A percentile compares a stretch with the other conserved stretches of the same genome.
Evolutionary conservation across 1,139 yeast species (phyloP).

Genomic region (Suhomyces taliae): DNA sequence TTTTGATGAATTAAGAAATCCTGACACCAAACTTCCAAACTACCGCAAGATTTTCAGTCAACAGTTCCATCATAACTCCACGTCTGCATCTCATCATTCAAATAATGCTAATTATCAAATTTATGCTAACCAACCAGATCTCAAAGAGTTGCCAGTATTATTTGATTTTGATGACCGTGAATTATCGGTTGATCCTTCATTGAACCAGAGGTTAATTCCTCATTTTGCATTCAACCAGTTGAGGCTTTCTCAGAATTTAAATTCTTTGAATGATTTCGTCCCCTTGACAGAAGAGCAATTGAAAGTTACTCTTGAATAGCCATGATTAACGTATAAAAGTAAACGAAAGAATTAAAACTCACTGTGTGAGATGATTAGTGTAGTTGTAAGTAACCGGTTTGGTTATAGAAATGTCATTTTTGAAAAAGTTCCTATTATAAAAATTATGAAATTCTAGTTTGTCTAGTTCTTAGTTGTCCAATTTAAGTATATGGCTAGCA

Average conservation of each 20-base stretch:
- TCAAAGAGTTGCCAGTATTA: conserved; percentile 44
- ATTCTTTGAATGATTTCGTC: conserved; percentile 30
- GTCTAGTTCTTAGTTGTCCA: no score
- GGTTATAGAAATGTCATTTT: no score
- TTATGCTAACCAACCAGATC: conserved; percentile 42
- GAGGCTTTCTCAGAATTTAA: conserved; percentile 25
- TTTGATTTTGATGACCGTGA: conserved; percentile 54
- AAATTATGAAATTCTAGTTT: no score
- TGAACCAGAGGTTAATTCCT: conserved; percentile 41
- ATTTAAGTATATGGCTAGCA: no score
- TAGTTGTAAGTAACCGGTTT: no score
- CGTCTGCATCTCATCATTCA: conserved; percentile 20
- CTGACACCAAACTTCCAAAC: conserved; percentile 54
- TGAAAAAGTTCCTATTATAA: no score
- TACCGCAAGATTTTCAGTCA: conserved; percentile 48
- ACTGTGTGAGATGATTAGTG: no score
- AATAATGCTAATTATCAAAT: conserved; percentile 40
- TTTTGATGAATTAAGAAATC: conserved; percentile 71
- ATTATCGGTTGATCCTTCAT: conserved; percentile 39
- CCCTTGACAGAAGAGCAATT: conserved; percentile 38
- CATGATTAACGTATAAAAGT: conserved; percentile 9
- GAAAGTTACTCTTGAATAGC: conserved; percentile 36
- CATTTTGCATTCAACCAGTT: conserved; percentile 36
- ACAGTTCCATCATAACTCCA: conserved; percentile 30
- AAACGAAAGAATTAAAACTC: not conserved